Evolutionary conservation across 768 basidiomycete genomes (phyloP).

Genomic region (Hypholoma fasciculare): DNA sequence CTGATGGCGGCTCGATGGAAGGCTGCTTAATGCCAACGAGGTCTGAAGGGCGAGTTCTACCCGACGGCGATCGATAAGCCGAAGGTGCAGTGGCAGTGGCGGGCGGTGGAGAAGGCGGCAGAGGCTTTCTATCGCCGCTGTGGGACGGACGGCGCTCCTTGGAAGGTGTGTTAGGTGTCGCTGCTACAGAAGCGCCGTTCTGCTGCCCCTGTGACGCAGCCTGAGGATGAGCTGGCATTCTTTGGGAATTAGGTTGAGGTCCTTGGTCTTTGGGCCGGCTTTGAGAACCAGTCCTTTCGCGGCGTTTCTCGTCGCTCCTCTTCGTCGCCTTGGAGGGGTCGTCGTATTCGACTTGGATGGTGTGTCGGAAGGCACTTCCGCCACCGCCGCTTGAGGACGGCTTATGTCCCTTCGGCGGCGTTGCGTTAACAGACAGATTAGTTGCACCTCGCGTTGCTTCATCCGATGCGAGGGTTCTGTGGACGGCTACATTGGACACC

Average conservation of each 20-base stretch:
- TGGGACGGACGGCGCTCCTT: constrained; percentile 35
- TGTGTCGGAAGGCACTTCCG: constrained; percentile 66
- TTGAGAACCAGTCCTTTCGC: constrained; percentile 27
- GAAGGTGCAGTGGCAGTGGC: constrained; percentile 10
- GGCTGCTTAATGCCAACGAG: not conserved
- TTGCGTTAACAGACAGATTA: constrained; percentile 12
- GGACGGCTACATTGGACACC: constrained; percentile 11
- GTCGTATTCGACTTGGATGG: constrained; percentile 96
- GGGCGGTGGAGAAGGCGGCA: constrained; percentile 29
- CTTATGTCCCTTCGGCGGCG: constrained; percentile 44
- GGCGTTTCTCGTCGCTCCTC: constrained; percentile 32
- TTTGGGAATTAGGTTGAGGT: not conserved
- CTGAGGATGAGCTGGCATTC: not conserved
- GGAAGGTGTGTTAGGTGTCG: constrained; percentile 10
- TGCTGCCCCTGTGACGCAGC: too few relatives aligned
- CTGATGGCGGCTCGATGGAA: constrained; percentile 9
- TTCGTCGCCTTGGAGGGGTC: constrained; percentile 42
- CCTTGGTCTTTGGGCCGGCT: constrained; percentile 6
- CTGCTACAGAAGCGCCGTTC: too few relatives aligned
- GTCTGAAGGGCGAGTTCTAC: constrained; percentile 3
- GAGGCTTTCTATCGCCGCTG: constrained; percentile 28
- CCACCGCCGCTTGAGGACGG: constrained; percentile 42
- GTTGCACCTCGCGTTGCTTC: constrained; percentile 10
- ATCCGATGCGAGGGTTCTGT: constrained; percentile 12
- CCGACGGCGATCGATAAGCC: constrained; percentile 17